Base-by-base conservation (phyloP, 805 yeast species). In the Saccharomycopsis fibuligera region DNA sequence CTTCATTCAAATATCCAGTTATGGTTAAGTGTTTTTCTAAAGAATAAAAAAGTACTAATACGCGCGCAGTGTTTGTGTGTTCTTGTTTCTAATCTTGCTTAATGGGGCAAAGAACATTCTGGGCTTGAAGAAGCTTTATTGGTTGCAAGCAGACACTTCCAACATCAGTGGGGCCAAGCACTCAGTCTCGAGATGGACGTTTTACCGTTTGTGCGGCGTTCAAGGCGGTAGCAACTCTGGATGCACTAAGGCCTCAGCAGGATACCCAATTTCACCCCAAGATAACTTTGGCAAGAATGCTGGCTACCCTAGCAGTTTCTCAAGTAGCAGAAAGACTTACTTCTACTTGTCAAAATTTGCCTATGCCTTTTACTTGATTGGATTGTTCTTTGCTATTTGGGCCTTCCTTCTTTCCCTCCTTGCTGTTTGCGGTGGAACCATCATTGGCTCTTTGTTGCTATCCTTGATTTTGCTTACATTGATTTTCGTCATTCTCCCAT, bases 271-370 rank as follows among this genome's bases (percentile, higher is more conserved):
- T 48, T 83, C 90, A 6, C 91, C 91, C 30, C 74, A 67, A 37
- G 89, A 85, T 63, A 85, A 85, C 67, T 85, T 83, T 56, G 71
- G 71, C 47, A 12, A 12, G 10, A 27, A 12, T 12, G 79, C 86
- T 50, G 60, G 69, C 17, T 57, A 57, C 2, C 89, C 89, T 45
- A 47, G 57, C 4, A 72, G 69, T 49, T 83, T 83, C 48, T 61
- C 75, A 53, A 61, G 62, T 47, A 70, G 74, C 64, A 76, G 86
- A 69, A 69, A 74, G 56, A 65, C 75, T 14, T 81, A 70, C 65
- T 83, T 69, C 68, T 83, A 79, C 65, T 68, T 83, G 59, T 73
- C 86, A 14, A 75, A 87, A 66, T 79, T 81, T 56, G 68, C 82
- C 1, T 83, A 81, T 66, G 79, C 82, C 46, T 76, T 81, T 63